Base-by-base conservation (phyloP, 768 basidiomycete genomes). In the Russula earlei region DNA sequence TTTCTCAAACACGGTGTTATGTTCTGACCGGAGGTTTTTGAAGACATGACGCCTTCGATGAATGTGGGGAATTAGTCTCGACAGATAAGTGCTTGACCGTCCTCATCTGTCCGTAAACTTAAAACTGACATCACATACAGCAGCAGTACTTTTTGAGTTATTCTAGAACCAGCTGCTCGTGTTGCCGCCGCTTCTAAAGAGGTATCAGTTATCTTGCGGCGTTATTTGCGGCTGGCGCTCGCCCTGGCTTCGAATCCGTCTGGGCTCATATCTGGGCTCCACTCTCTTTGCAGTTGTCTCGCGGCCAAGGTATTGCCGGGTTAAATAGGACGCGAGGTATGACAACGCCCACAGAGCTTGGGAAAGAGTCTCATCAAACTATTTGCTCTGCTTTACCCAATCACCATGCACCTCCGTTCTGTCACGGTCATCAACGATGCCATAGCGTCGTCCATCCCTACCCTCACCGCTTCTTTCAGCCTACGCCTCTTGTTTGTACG, bases 401-500 rank as follows among this genome's bases (percentile, higher is more conserved):
- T 44, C 29, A 15, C 38, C 42, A 60, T 62, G 61, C 54, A 37
- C 22, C 54, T 50, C 48, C 52, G 51, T 44, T 55, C 49, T 27
- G 29, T 46, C 33, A 22, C 22, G 12, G 17, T 51, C 14, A 31
- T 59, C 33, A 38, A 36, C 25, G 57, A 47, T 12, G 52, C 31
- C 17, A 38, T 59, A n/a, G 19, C 42, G 5, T 50, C 54, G 25
- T 45, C 38, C 36, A 29, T 37, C 15, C n/a, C 49, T 3, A 44
- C 47, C 33, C 27, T 51, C 25, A 43, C 43, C 14, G 41, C 52
- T 5, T 45, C 44, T 33, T 34, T 38, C 36, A 55, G 42, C 34
- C 25, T 47, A 19, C 46, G 59, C 38, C 49, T 58, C 44, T 43
- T 46, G 5, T 45, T 46, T 37, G 9, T 54, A 29, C 58, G 40